Evolutionary conservation across 768 basidiomycete genomes (phyloP), one percentile per base, ranked within the genome.

Genomic region (Stropharia rugosoannulata): DNA sequence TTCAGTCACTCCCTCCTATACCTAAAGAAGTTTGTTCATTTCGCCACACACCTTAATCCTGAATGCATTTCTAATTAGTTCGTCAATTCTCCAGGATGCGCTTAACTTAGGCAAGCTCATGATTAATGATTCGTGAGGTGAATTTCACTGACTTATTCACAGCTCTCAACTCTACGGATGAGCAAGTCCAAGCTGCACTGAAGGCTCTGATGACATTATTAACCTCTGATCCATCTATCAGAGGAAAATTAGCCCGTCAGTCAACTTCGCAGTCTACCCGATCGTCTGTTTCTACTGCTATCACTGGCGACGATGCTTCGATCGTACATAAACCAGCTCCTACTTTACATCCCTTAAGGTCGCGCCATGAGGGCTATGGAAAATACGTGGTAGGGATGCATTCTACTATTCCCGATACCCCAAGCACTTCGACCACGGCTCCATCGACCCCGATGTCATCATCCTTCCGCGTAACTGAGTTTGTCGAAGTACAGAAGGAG

Each of bases 151-250:
- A 32, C 29, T 32, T 7, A 32, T 32, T 32, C 9, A 32, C 35
- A 49, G 47, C 47, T 35, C 47, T 54, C 42, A 45, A 45, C 29
- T 29, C 52, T 2, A 19, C 29, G 16, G 55, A 56, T 43, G 59
- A 59, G 41, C 51, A 56, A n/a, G 51, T 59, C 11, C 54, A 56
- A 27, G 51, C 47, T 27, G 44, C 56, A 5, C 47, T 59, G 13
- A 59, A 55, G 19, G 27, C 51, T 37, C 25, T 59, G 1, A 37
- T 55, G 8, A 15, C 43, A n/a, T 15, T 55, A 12, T 27, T 59
- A 13, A 48, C 47, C 4, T 49, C 47, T 22, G 40, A 52, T 32
- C 13, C 44, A 5, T 15, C 52, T 29, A 37, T 11, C 13, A 37
- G 12, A 22, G 27, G 38, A 41, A 38, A 43, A 37, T 25, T 37